Percentiles rank a stretch among this genome's conserved stretches.
phyloP scores from a whole-genome alignment of 2,329 filamentous ascomycete species.

The Aspergillus viridinutans region DNA sequence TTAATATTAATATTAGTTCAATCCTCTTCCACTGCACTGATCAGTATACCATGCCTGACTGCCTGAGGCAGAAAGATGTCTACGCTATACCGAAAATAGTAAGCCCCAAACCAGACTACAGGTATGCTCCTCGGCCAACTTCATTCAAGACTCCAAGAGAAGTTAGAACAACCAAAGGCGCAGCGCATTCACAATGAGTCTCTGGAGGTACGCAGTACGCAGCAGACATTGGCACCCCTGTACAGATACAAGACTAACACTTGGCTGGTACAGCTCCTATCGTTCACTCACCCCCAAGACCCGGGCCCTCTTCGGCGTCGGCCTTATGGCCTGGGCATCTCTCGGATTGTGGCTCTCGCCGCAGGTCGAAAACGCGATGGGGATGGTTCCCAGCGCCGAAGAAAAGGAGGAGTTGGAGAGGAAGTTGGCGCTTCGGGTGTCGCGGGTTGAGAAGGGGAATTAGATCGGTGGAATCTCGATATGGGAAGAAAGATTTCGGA shows the following conservation, averaged over 20 bases:
- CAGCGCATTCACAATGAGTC: conserved; percentile 25
- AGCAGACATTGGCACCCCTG: not conserved
- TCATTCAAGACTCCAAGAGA: not conserved
- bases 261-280: conserved; percentile 54
- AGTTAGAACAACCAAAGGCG: not conserved
- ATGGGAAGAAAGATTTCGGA: too few relatives aligned
- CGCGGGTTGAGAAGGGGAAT: conserved; percentile 29
- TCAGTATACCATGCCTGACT: not conserved
- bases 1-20: too few relatives aligned
- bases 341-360: conserved; percentile 71
- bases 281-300: conserved; percentile 66
- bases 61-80: not conserved
- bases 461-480: conserved; percentile 1
- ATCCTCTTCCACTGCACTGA: too few relatives aligned
- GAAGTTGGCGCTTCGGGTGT: conserved; percentile 33
- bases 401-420: conserved; percentile 64
- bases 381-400: conserved; percentile 66
- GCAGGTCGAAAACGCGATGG: conserved; percentile 67
- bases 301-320: conserved; percentile 66
- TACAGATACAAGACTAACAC: not conserved
- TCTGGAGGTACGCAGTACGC: conserved; percentile 33
- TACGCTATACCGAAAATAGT: not conserved
- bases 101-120: not conserved
- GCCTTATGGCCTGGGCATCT: conserved; percentile 71
- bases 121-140: not conserved